Conservation (phyloP, 2,329 filamentous ascomycete species). For the Claviceps pusilla region DNA sequence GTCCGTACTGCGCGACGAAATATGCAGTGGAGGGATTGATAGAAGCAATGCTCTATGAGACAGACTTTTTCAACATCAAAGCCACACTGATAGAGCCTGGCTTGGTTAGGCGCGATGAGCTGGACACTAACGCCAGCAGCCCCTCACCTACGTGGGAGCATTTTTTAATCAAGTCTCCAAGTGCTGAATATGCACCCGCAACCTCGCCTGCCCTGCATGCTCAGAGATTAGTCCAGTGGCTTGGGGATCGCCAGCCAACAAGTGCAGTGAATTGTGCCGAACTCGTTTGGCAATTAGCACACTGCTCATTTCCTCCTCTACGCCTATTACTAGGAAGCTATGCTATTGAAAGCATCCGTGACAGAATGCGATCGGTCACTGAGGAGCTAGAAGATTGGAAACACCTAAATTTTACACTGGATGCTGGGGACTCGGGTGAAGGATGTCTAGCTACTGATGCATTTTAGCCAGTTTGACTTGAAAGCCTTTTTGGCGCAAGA, state of each 20-base stretch:
- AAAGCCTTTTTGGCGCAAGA: no score
- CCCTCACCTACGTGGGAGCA: conserved; percentile 75
- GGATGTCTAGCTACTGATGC: background rate
- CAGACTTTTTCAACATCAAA: conserved; percentile 82
- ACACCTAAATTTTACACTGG: conserved; percentile 50
- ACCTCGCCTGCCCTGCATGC: conserved; percentile 80
- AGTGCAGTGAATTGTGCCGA: conserved; percentile 88
- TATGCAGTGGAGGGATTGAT: conserved; percentile 93
- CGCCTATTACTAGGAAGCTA: conserved; percentile 80
- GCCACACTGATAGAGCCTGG: conserved; percentile 87
- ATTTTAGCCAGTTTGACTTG: no score
- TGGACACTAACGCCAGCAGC: conserved; percentile 34
- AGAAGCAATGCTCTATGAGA: conserved; percentile 92
- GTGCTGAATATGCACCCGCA: conserved; percentile 61
- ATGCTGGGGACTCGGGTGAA: background rate
- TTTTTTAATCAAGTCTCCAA: conserved; percentile 77
- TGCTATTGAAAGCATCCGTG: conserved; percentile 88
- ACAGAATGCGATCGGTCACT: conserved; percentile 75
- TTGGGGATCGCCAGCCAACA: conserved; percentile 81
- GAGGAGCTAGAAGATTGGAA: conserved; percentile 95
- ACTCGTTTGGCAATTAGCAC: conserved; percentile 83
- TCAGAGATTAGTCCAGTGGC: conserved; percentile 83
- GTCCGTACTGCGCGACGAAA: conserved; percentile 92
- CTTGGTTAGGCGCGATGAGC: conserved; percentile 74
- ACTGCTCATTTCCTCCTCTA: conserved; percentile 86